Percentiles rank a stretch among this genome's conserved stretches.
These are phyloP conservation scores for Boletus sp. DNA, from an alignment of 1,284 basidiomycete genomes.

Conservation along the genomic window DNA sequence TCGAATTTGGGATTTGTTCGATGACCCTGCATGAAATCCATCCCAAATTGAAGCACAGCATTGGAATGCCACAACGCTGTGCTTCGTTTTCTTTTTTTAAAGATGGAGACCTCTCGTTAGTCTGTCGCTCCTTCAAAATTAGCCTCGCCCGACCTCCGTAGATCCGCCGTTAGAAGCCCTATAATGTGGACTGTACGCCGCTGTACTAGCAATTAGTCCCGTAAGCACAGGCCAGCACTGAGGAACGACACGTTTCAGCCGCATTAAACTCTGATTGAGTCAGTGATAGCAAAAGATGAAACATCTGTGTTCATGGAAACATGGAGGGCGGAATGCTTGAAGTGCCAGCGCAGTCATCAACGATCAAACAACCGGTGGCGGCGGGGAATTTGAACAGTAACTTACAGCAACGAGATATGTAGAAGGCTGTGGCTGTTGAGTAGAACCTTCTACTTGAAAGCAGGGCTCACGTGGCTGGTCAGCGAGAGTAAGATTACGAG, in stretches of 20 bases:
- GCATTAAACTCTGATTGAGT: conserved; percentile 21
- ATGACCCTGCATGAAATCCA: neutral
- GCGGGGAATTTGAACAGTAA: neutral
- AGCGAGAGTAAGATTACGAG: neutral
- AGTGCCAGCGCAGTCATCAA: conserved; percentile 12
- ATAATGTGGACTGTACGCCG: conserved; percentile 2
- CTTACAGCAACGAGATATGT: conserved; percentile 5
- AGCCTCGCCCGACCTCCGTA: conserved; percentile 5
- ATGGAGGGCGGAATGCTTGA: conserved; percentile 1
- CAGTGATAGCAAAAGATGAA: conserved; percentile 20
- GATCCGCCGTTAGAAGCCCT: conserved; percentile 14
- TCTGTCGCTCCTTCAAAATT: neutral
- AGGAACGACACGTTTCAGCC: conserved; percentile 27
- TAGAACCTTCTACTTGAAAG: neutral
- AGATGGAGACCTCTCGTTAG: neutral
- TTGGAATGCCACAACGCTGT: conserved; percentile 2
- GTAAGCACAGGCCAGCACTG: conserved; percentile 6
- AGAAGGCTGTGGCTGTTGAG: neutral
- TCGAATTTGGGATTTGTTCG: conserved; percentile 1
- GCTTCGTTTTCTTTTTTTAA: neutral
- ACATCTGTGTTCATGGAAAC: conserved; percentile 22
- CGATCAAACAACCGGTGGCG: conserved; percentile 4
- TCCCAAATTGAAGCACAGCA: neutral
- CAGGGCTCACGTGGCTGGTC: neutral
- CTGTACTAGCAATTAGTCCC: conserved; percentile 8